phyloP scores from a whole-genome alignment of 352 stramenopile genomes.

The Phytophthora multivora region DNA sequence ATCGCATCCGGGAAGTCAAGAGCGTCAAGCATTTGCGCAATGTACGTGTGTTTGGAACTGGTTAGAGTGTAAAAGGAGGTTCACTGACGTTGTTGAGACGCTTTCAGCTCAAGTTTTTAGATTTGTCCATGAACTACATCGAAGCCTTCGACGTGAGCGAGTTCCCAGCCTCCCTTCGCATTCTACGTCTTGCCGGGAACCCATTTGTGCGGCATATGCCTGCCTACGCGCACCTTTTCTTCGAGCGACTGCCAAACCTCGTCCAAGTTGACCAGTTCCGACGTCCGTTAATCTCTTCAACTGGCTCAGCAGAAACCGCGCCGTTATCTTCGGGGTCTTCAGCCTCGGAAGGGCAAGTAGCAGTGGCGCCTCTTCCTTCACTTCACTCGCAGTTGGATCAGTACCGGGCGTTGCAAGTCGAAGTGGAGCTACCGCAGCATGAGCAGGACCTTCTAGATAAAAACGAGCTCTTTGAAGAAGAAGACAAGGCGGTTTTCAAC shows the following conservation, averaged over 20 bases:
- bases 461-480: conserved; percentile 13
- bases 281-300: conserved; percentile 16
- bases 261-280: conserved; percentile 63
- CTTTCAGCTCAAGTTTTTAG: conserved; percentile 72
- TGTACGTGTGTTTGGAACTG: conserved; percentile 29
- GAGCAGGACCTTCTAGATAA: conserved; percentile 28
- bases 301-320: background rate
- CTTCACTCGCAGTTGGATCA: conserved; percentile 41
- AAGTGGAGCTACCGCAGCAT: conserved; percentile 21
- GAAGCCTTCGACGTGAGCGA: conserved; percentile 66
- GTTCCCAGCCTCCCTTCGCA: conserved; percentile 58
- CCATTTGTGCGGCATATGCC: conserved; percentile 63
- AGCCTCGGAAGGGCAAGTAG: background rate
- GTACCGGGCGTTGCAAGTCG: conserved; percentile 33
- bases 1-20: conserved; percentile 65
- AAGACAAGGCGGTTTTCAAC: conserved; percentile 27
- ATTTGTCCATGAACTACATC: conserved; percentile 79
- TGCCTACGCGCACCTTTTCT: conserved; percentile 61
- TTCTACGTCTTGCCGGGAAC: conserved; percentile 60
- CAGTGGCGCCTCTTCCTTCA: conserved; percentile 8
- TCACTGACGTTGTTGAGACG: background rate
- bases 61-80: background rate
- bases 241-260: conserved; percentile 64
- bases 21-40: conserved; percentile 62
- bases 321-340: conserved; percentile 14